Evolutionary conservation across 805 yeast genomes (phyloP).

Genomic region (Geotrichum ghanense): DNA sequence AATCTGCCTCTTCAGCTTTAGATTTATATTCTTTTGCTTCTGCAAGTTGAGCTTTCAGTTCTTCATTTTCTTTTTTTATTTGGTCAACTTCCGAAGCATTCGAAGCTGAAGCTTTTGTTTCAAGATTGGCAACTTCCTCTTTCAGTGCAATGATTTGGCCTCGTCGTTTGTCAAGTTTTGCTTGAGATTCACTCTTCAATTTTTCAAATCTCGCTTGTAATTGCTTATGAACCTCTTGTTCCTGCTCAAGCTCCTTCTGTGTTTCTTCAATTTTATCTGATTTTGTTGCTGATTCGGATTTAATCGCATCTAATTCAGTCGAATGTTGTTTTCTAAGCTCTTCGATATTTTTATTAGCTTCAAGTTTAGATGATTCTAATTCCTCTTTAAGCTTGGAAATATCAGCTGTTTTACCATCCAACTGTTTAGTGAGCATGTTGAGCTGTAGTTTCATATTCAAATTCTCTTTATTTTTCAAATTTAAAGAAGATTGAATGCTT

Average conservation of each 20-base stretch:
- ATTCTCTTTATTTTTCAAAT: neutral
- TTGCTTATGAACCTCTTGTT: slow-evolving; percentile 6
- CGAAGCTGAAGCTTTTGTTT: slow-evolving; percentile 10
- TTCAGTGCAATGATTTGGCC: slow-evolving; percentile 8
- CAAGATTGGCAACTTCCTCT: slow-evolving; percentile 8
- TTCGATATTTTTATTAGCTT: slow-evolving; percentile 18
- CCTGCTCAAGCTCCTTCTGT: slow-evolving; percentile 3
- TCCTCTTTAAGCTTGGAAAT: slow-evolving; percentile 27
- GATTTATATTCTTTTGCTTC: slow-evolving; percentile 28
- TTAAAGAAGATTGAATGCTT: neutral
- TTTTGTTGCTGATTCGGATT: slow-evolving; percentile 32
- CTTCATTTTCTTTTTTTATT: slow-evolving; percentile 51
- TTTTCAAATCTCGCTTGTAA: slow-evolving; percentile 9
- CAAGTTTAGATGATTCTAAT: slow-evolving; percentile 21
- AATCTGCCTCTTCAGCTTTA: slow-evolving; percentile 25
- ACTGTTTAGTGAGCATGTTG: neutral
- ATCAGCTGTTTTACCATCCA: slow-evolving; percentile 13
- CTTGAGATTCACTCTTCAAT: slow-evolving; percentile 18
- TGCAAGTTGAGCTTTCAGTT: slow-evolving; percentile 35
- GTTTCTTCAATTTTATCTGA: slow-evolving; percentile 38
- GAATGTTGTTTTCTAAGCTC: slow-evolving; percentile 36
- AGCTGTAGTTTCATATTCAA: neutral
- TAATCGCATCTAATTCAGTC: slow-evolving; percentile 38
- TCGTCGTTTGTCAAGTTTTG: slow-evolving; percentile 16
- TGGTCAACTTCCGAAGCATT: slow-evolving; percentile 43